Evolutionary conservation across 1,284 basidiomycete genomes (phyloP).

Genomic region (Peniophora sp.): DNA sequence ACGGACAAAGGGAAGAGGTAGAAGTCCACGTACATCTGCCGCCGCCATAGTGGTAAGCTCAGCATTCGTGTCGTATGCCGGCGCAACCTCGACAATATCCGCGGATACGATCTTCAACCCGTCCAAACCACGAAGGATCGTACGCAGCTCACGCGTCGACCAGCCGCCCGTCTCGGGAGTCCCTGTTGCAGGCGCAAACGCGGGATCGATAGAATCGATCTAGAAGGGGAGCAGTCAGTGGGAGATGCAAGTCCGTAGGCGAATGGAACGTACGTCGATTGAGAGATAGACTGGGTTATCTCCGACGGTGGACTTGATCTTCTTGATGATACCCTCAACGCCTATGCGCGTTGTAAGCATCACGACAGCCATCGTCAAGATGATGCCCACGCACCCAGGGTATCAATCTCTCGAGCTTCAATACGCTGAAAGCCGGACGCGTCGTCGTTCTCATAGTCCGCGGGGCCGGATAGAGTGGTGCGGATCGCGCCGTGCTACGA

Average conservation of each 20-base stretch:
- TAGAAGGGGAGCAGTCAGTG: slow-evolving; percentile 16
- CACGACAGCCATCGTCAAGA: no score
- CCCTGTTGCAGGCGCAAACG: slow-evolving; percentile 74
- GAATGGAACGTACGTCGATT: slow-evolving; percentile 45
- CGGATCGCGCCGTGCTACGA: slow-evolving; percentile 71
- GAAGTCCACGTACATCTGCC: slow-evolving; percentile 52
- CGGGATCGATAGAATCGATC: slow-evolving; percentile 72
- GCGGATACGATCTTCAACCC: slow-evolving; percentile 70
- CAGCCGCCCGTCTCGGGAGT: slow-evolving; percentile 67
- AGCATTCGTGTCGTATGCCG: slow-evolving; percentile 75
- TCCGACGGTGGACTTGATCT: slow-evolving; percentile 64
- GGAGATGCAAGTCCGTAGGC: no score
- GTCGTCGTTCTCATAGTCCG: slow-evolving; percentile 65
- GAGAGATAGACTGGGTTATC: slow-evolving; percentile 63
- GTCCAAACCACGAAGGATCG: slow-evolving; percentile 66
- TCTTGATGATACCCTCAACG: slow-evolving; percentile 59
- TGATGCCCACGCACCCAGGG: slow-evolving; percentile 38
- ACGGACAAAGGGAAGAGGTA: background rate
- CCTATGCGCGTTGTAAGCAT: slow-evolving; percentile 26
- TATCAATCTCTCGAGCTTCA: slow-evolving; percentile 72
- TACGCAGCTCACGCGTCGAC: slow-evolving; percentile 69
- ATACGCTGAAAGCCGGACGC: slow-evolving; percentile 61
- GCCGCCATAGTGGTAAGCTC: slow-evolving; percentile 75
- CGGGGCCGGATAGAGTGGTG: slow-evolving; percentile 64
- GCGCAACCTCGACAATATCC: slow-evolving; percentile 77